Percentiles rank a stretch among this genome's conserved stretches.
Conservation (phyloP, 176 grass and related monocot genomes). For the Stipa capillata region DNA sequence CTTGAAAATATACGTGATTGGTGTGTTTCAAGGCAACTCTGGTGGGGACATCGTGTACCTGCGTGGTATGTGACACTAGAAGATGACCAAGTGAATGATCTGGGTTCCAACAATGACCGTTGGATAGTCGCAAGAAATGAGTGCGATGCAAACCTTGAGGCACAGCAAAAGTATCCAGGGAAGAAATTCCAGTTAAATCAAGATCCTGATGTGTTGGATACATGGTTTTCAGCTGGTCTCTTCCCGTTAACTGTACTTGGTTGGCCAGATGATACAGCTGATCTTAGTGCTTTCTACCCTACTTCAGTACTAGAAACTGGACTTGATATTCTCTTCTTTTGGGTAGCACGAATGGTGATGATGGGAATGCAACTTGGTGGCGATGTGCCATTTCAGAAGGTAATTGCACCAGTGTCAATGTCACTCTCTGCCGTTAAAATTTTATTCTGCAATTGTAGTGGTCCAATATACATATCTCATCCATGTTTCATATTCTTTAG, state of each 20-base stretch:
- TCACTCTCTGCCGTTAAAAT: not conserved
- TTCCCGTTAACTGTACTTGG: conserved; percentile 82
- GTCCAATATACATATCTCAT: too few relatives aligned
- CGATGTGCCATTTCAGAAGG: conserved; percentile 77
- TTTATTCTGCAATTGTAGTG: not conserved
- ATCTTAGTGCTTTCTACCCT: conserved; percentile 80
- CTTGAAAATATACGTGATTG: conserved; percentile 91
- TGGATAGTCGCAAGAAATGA: conserved; percentile 95
- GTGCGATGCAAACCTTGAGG: conserved; percentile 47
- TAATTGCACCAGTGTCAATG: conserved; percentile 5
- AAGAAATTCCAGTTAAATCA: conserved; percentile 60
- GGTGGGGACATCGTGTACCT: conserved; percentile 89
- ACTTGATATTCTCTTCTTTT: conserved; percentile 86
- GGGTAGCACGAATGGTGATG: conserved; percentile 97
- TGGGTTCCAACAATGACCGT: conserved; percentile 56
- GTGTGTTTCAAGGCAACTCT: conserved; percentile 90
- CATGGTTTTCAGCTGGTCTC: conserved; percentile 90
- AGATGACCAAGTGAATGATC: conserved; percentile 51
- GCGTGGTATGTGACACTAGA: conserved; percentile 79
- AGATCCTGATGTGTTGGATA: conserved; percentile 95
- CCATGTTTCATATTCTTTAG: not conserved
- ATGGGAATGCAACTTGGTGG: conserved; percentile 82
- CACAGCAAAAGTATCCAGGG: conserved; percentile 52
- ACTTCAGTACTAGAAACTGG: conserved; percentile 85
- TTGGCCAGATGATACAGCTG: conserved; percentile 71